These are phyloP conservation scores for Xylaria venustula DNA, from an alignment of 495 filamentous ascomycete species.

Conservation along the genomic window DNA sequence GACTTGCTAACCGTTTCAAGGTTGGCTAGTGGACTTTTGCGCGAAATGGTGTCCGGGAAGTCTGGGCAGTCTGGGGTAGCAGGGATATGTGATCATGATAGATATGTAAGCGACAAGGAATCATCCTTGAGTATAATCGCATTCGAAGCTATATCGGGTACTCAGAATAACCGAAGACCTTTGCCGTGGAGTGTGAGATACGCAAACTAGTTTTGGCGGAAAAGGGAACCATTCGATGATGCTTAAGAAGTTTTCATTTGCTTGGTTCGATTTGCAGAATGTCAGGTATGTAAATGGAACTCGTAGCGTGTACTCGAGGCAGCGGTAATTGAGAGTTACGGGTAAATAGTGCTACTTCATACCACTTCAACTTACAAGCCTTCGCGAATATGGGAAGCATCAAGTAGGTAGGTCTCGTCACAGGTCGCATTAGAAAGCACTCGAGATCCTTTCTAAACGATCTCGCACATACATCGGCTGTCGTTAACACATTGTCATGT, in stretches of 20 bases:
- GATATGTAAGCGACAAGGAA: neutral
- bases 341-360: too few species aligned
- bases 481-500: neutral
- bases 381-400: too few species aligned
- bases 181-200: neutral
- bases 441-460: too few species aligned
- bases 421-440: too few species aligned
- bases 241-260: neutral
- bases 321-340: too few species aligned
- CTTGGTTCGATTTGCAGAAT: too few species aligned
- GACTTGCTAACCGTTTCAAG: slow-evolving; percentile 6
- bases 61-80: slow-evolving; percentile 22
- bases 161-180: neutral
- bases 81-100: slow-evolving; percentile 6
- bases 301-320: too few species aligned
- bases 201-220: too few species aligned
- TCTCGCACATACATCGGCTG: too few species aligned
- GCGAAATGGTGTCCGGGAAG: slow-evolving; percentile 5
- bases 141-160: neutral
- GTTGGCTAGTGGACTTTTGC: neutral
- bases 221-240: neutral
- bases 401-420: too few species aligned
- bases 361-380: too few species aligned
- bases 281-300: too few species aligned
- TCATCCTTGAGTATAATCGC: neutral